phyloP scores from a whole-genome alignment of 1,284 basidiomycete species.

The Exobasidium rhododendri region DNA sequence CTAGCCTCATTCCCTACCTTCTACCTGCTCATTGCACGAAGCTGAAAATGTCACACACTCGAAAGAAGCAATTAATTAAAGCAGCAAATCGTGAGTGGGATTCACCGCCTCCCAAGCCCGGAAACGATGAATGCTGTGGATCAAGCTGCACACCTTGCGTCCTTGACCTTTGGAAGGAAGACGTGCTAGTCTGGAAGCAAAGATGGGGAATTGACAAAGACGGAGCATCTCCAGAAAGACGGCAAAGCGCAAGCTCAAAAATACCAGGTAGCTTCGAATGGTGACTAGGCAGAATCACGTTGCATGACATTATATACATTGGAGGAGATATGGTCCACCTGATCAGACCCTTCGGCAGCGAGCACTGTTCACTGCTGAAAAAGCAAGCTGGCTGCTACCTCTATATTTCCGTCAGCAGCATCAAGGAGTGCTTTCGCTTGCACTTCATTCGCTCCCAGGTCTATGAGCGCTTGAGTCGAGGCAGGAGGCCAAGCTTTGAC shows the following conservation, averaged over 20 bases:
- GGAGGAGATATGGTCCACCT: no score
- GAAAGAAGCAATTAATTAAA: conserved; percentile 36
- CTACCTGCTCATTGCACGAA: conserved; percentile 13
- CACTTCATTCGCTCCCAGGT: conserved; percentile 67
- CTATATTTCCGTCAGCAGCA: conserved; percentile 78
- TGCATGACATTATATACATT: no score
- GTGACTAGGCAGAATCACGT: no score
- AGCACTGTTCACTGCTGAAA: conserved; percentile 62
- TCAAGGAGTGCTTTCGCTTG: conserved; percentile 73
- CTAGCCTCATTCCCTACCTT: conserved; percentile 22
- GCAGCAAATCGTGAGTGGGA: conserved; percentile 28
- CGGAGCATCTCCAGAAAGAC: not conserved
- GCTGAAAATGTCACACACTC: conserved; percentile 29
- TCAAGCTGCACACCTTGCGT: conserved; percentile 39
- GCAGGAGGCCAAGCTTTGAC: conserved; percentile 43
- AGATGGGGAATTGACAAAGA: conserved; percentile 25
- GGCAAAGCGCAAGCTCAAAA: not conserved
- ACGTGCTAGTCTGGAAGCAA: conserved; percentile 30
- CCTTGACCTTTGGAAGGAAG: conserved; percentile 39
- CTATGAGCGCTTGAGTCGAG: conserved; percentile 60
- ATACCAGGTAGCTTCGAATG: not conserved
- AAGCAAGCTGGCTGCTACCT: conserved; percentile 80
- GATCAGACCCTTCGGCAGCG: no score
- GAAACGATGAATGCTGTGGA: conserved; percentile 38
- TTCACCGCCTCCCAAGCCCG: conserved; percentile 34